A percentile compares a stretch with the other conserved stretches of the same genome.
These are phyloP conservation scores for Apiospora kogelbergensis DNA, from an alignment of 2,329 filamentous ascomycete genomes.

Conservation along the genomic window DNA sequence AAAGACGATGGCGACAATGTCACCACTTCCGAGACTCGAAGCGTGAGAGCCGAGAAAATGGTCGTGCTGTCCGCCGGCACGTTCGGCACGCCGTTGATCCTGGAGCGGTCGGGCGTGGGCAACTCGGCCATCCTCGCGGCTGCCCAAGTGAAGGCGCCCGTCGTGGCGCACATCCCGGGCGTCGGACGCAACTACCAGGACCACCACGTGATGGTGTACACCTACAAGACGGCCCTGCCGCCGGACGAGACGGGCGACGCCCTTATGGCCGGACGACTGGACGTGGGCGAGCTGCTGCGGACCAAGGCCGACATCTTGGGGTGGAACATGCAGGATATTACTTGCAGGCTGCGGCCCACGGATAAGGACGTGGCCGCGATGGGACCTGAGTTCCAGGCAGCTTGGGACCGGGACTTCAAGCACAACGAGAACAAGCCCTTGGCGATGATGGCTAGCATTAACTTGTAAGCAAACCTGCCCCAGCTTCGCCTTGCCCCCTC, in stretches of 20 bases:
- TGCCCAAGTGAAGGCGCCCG: conserved; percentile 40
- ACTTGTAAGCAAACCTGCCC: conserved; percentile 26
- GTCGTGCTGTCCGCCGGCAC: conserved; percentile 51
- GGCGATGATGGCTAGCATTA: conserved; percentile 40
- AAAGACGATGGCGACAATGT: too few species aligned
- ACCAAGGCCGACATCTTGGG: conserved; percentile 40
- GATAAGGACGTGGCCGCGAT: conserved; percentile 48
- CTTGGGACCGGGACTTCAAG: conserved; percentile 51
- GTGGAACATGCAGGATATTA: conserved; percentile 53
- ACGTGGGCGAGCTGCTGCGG: conserved; percentile 22
- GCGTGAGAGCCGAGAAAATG: conserved; percentile 52
- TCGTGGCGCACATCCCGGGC: conserved; percentile 51
- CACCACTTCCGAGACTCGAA: conserved; percentile 18
- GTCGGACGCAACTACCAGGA: conserved; percentile 54
- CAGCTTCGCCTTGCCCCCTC: neutral
- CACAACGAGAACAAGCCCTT: conserved; percentile 40
- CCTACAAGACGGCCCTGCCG: conserved; percentile 48
- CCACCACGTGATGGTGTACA: conserved; percentile 48
- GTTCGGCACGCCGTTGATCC: conserved; percentile 52
- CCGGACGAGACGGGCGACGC: conserved; percentile 44
- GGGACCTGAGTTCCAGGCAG: conserved; percentile 47
- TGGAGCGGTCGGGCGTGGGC: conserved; percentile 64
- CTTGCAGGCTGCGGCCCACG: conserved; percentile 50
- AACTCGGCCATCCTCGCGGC: conserved; percentile 41
- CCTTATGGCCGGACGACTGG: conserved; percentile 25